Conservation (phyloP, 768 basidiomycete species). For the Exsudoporus frostii region DNA sequence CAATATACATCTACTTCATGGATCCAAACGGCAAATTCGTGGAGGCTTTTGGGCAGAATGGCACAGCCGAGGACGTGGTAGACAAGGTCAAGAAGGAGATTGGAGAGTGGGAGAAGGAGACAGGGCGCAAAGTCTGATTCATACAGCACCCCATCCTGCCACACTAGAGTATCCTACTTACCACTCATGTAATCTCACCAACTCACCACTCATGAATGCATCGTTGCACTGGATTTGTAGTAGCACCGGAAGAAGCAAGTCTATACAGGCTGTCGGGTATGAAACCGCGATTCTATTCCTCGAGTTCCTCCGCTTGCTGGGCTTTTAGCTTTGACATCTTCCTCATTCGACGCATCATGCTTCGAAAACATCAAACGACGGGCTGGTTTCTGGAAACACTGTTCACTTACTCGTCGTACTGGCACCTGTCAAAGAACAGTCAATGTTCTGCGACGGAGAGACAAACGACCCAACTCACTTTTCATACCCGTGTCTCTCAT, state of each 20-base stretch:
- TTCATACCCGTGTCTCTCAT: slow-evolving; percentile 83
- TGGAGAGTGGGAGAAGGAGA: slow-evolving; percentile 37
- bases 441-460: slow-evolving; percentile 1
- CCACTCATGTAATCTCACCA: slow-evolving; percentile 13
- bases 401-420: slow-evolving; percentile 85
- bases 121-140: slow-evolving; percentile 30
- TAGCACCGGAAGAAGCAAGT: not conserved
- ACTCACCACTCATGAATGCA: slow-evolving; percentile 15
- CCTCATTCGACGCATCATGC: slow-evolving; percentile 88
- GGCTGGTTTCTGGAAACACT: not conserved
- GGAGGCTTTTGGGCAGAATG: slow-evolving; percentile 92
- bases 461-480: slow-evolving; percentile 46
- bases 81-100: slow-evolving; percentile 56
- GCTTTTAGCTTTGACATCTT: slow-evolving; percentile 70
- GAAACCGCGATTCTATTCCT: slow-evolving; percentile 23
- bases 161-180: slow-evolving; percentile 1
- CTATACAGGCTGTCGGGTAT: slow-evolving; percentile 16
- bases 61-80: slow-evolving; percentile 63
- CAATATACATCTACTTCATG: slow-evolving; percentile 98
- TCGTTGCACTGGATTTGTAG: not conserved
- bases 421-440: slow-evolving; percentile 56
- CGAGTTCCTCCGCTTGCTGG: slow-evolving; percentile 39
- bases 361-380: slow-evolving; percentile 28
- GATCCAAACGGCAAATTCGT: slow-evolving; percentile 92
- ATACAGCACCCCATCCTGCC: not conserved